Evolutionary conservation across 177 flowering plant genomes (phyloP).

Genomic region (Vitis hybrid): DNA sequence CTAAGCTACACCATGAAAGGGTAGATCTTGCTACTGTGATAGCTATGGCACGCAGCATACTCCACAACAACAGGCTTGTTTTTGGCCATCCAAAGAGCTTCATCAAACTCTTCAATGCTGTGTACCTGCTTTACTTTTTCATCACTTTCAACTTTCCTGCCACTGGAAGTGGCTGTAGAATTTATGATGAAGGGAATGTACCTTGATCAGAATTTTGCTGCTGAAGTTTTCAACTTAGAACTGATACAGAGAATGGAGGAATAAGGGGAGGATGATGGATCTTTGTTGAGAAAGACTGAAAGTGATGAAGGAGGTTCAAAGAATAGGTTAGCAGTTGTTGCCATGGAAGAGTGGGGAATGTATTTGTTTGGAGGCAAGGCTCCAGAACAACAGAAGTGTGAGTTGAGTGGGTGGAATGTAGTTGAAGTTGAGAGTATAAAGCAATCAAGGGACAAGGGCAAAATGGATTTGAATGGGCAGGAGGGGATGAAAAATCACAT

Average conservation of each 20-base stretch:
- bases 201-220: constrained; percentile 7
- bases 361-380: too few relatives aligned
- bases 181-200: constrained; percentile 17
- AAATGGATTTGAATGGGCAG: too few relatives aligned
- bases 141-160: constrained; percentile 28
- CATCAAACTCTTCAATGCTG: constrained; percentile 70
- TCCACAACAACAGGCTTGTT: constrained; percentile 86
- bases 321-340: constrained; percentile 26
- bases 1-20: constrained; percentile 92
- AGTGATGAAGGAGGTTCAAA: constrained; percentile 14
- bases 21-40: constrained; percentile 59
- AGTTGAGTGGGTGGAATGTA: too few relatives aligned
- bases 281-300: not conserved
- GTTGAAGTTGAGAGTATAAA: too few relatives aligned
- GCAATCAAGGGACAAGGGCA: too few relatives aligned
- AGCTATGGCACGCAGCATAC: constrained; percentile 60
- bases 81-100: constrained; percentile 55
- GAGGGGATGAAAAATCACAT: constrained; percentile 3
- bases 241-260: constrained; percentile 7
- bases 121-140: constrained; percentile 66
- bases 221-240: constrained; percentile 8
- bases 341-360: constrained; percentile 15
- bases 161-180: constrained; percentile 29
- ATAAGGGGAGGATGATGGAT: not conserved
- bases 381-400: too few relatives aligned